Base-by-base conservation (phyloP, 2,329 filamentous ascomycete genomes). In the Talaromyces sp. region DNA sequence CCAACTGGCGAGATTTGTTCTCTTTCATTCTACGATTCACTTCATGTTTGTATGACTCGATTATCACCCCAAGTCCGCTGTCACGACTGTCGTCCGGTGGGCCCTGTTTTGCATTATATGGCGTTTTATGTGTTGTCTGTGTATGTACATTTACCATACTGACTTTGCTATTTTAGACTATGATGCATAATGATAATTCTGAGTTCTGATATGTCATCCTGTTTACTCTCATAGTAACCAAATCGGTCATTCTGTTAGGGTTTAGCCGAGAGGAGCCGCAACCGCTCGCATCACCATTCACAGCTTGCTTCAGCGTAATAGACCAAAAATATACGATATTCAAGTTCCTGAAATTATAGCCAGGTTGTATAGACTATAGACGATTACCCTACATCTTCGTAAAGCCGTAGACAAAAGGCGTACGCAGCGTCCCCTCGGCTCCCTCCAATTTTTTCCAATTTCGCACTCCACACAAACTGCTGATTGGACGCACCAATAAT, bases 241-340 rank as follows among this genome's bases (percentile, higher is more conserved):
- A 56, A 39, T 56, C 13, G 9, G 57, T 47, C 39, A 48, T 52
- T 52, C 13, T 16, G 60, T 74, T 77, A 77, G 75, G 75, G 74
- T 76, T 77, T 77, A 77, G 74, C 75, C 75, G 75, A 77, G 75
- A 70, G 70, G 66, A 65, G 68, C 70, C 73, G 72, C 73, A 69
- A 66, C 70, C 65, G 66, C 43, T 35, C 24, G 48, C 33, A 22
- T 35, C 59, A 43, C 19, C 27, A 48, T 16, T 62, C 33, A 54
- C 14, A 52, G 22, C 14, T 31, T 16, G 43, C 22, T 9, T 22
- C 27, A 35, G 3, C 14, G 10, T 48, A 13, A 37, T 1, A 9
- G 19, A 13, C 8, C 16, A 35, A 11, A n/a, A 62, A 6, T 16
- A 54, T n/a, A 8, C n/a, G 33, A 41, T 31, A 45, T n/a, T 9